phyloP scores from a whole-genome alignment of 1,139 yeast genomes.

The Candida sanyaensis region DNA sequence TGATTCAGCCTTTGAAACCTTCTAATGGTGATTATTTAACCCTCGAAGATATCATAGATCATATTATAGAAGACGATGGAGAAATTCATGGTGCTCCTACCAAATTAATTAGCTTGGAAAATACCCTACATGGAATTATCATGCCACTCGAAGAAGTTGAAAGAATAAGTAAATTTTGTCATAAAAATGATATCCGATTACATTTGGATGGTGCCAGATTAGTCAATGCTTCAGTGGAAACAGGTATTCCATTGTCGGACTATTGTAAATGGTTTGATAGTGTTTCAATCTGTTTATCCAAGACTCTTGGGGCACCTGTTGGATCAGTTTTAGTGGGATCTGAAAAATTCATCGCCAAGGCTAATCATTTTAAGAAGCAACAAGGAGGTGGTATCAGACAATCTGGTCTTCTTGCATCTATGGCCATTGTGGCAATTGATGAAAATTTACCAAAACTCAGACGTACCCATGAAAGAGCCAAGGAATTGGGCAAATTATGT shows the following conservation, averaged over 20 bases:
- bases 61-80: constrained; percentile 48
- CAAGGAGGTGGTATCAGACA: constrained; percentile 52
- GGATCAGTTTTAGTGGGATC: constrained; percentile 45
- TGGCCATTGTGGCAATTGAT: constrained; percentile 45
- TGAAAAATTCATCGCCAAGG: constrained; percentile 35
- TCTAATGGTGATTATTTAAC: constrained; percentile 40
- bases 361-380: constrained; percentile 50
- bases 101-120: constrained; percentile 46
- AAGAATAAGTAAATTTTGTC: constrained; percentile 39
- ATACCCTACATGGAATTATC: constrained; percentile 47
- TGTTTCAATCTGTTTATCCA: constrained; percentile 48
- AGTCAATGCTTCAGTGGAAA: constrained; percentile 47
- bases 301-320: constrained; percentile 49
- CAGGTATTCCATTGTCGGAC: constrained; percentile 40
- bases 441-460: constrained; percentile 38
- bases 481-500: constrained; percentile 50
- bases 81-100: constrained; percentile 53
- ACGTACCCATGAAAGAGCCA: constrained; percentile 57
- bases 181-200: constrained; percentile 32
- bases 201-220: constrained; percentile 52
- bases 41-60: constrained; percentile 37
- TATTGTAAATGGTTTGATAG: constrained; percentile 45
- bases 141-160: constrained; percentile 45
- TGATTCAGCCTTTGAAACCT: constrained; percentile 44
- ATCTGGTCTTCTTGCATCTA: constrained; percentile 42